Percentiles rank a stretch among this genome's conserved stretches.
Evolutionary conservation across 2,329 filamentous ascomycete genomes (phyloP).

Genomic region (Hymenoscyphus infarciens): DNA sequence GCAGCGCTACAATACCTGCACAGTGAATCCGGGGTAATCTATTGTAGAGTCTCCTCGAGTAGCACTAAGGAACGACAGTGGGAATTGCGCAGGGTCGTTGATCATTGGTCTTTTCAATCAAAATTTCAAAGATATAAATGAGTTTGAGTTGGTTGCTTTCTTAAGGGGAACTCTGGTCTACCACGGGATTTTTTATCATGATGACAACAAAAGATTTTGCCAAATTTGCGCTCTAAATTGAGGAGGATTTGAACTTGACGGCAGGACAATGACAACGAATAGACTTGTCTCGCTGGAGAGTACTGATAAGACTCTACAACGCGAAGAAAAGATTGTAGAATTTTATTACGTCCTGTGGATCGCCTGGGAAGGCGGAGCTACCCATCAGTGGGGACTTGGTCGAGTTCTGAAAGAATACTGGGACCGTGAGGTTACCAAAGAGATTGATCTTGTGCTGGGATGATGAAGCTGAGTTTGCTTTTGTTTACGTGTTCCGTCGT

Average conservation of each 20-base stretch:
- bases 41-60: background rate
- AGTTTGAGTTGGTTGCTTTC: background rate
- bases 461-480: background rate
- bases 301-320: background rate
- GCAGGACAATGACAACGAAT: background rate
- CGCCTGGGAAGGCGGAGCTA: background rate
- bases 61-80: background rate
- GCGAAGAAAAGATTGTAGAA: background rate
- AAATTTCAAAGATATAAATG: background rate
- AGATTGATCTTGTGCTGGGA: background rate
- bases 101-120: background rate
- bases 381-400: background rate
- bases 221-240: background rate
- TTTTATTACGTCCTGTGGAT: constrained; percentile 5
- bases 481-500: too few species aligned
- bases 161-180: background rate
- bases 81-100: background rate
- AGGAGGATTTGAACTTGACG: background rate
- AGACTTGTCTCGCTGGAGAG: background rate
- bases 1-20: background rate
- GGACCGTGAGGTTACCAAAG: background rate
- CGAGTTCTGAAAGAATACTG: background rate
- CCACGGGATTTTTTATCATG: background rate
- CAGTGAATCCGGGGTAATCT: background rate
- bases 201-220: background rate